Evolutionary conservation across 2,329 filamentous ascomycete genomes (phyloP), one percentile per base, ranked within the genome.

Genomic region (Curvularia eragrostidis): DNA sequence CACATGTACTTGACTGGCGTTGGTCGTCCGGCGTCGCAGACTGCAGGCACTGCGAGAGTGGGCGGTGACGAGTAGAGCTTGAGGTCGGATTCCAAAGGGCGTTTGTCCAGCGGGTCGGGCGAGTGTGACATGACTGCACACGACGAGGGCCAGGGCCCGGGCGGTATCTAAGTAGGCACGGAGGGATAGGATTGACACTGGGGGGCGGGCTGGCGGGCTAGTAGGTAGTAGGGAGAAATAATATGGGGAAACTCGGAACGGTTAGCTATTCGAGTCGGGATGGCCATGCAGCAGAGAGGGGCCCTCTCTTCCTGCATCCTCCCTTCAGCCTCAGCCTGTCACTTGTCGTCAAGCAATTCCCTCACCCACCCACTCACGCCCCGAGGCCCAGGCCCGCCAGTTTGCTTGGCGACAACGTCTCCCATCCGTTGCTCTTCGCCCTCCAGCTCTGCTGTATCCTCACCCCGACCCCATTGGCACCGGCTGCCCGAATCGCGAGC

Each of bases 1-100:
- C 75, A 84, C 82, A 83, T 78, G 62, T 82, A 82, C 71, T 80
- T 82, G 65, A 83, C 71, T 30, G 77, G 72, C 49, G 78, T 73
- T 26, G 81, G 81, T 52, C 80, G 73, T 51, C 67, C 69, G 44
- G 76, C 73, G 38, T 74, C 70, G 52, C 69, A 68, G n/a, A 72
- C 66, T 24, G 77, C 61, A 30, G 75, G 79, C 42, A 84, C 68
- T 67, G 83, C 79, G 56, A 85, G 73, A 44, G 74, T 73, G 59
- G 82, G 81, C 68, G 81, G 79, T 43, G 80, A 80, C 58, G 79
- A 75, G 56, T 81, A 74, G 49, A 83, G 75, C 13, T 66, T 68
- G 48, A 65, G 65, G 61, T 71, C 43, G 13, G 55, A 32, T 13
- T 54, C 69, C 56, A 54, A 72, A 61, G 50, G 66, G 59, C 23